Conservation (phyloP, 306 rosid genomes). For the Castanea sativa region DNA sequence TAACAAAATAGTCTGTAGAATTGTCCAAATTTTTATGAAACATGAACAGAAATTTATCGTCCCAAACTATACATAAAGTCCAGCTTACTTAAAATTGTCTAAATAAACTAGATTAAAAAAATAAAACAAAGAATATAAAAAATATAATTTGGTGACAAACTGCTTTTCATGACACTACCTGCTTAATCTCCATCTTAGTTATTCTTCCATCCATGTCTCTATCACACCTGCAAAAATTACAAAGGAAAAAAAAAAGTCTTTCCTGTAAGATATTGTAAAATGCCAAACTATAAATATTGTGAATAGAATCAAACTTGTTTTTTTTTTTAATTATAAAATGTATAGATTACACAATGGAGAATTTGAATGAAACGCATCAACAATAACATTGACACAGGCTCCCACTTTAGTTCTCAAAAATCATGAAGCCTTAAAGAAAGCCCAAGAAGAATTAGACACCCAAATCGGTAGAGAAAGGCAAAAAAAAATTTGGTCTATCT, state of each 20-base stretch:
- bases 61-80: neutral
- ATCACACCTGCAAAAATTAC: conserved; percentile 55
- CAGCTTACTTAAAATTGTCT: neutral
- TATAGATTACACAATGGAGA: neutral
- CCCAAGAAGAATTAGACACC: conserved; percentile 1
- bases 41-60: neutral
- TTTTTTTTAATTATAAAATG: neutral
- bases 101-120: neutral
- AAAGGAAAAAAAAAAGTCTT: neutral
- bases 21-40: conserved; percentile 6
- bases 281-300: too few relatives aligned
- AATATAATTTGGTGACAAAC: neutral
- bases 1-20: conserved; percentile 53
- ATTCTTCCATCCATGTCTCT: conserved; percentile 76
- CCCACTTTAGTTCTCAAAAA: conserved; percentile 13
- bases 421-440: neutral
- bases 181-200: conserved; percentile 55
- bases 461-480: conserved; percentile 19
- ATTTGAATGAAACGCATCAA: neutral
- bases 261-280: too few relatives aligned
- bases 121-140: too few relatives aligned
- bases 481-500: conserved; percentile 23
- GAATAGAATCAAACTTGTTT: too few relatives aligned
- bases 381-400: conserved; percentile 10
- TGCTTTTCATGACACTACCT: conserved; percentile 40